phyloP scores from a whole-genome alignment of 441 rosid genomes.

The Mallotus japonicus region DNA sequence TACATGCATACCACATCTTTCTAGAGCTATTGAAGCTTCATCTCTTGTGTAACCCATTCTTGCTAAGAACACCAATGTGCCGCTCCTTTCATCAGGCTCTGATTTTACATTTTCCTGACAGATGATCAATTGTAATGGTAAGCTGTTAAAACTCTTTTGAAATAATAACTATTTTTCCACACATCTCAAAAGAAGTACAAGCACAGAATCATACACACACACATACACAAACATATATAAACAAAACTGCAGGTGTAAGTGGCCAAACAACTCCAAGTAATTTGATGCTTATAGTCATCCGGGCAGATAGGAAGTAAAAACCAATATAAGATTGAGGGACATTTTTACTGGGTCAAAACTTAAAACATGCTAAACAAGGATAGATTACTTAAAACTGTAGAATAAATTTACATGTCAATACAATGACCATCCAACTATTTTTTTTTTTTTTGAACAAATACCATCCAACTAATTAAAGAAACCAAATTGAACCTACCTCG shows the following conservation, averaged over 20 bases:
- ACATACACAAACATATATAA: not conserved
- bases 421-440: constrained; percentile 4
- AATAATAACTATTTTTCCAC: too few species aligned
- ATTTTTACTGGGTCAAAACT: constrained; percentile 4
- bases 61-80: constrained; percentile 37
- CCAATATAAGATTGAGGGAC: not conserved
- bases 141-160: not conserved
- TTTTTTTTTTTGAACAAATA: not conserved
- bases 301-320: not conserved
- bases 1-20: constrained; percentile 80
- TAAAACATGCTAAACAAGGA: not conserved
- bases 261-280: not conserved
- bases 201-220: too few species aligned
- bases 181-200: too few species aligned
- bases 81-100: constrained; percentile 33
- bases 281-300: not conserved
- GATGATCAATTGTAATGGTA: constrained; percentile 3
- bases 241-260: not conserved
- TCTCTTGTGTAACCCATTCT: constrained; percentile 67
- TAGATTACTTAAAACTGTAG: not conserved
- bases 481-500: constrained; percentile 48
- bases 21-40: constrained; percentile 72
- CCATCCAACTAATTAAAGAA: constrained; percentile 7
- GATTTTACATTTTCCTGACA: constrained; percentile 37
- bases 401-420: not conserved